Evolutionary conservation across 805 yeast species (phyloP).

Genomic region (Metschnikowia chrysomelidarum): DNA sequence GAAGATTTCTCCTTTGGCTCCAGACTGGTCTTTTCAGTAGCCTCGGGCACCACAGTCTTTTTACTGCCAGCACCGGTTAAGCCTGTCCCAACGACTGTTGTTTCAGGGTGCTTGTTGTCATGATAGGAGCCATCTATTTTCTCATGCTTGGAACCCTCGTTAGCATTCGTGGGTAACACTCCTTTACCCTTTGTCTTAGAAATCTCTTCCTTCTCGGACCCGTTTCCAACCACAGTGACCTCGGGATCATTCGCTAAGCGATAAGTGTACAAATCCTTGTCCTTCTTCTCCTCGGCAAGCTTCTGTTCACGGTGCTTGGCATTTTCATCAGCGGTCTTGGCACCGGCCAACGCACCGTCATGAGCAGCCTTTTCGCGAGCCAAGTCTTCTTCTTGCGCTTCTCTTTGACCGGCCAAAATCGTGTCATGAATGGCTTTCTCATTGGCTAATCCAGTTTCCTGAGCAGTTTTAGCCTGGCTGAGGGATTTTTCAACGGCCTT

Average conservation of each 20-base stretch:
- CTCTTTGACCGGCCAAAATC: too few species aligned
- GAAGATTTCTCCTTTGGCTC: conserved; percentile 8
- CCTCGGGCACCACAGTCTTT: conserved; percentile 19
- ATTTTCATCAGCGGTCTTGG: too few species aligned
- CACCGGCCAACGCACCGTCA: too few species aligned
- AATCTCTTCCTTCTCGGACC: conserved; percentile 37
- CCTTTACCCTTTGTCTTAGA: conserved; percentile 36
- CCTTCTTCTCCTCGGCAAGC: conserved; percentile 35
- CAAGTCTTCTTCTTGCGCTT: too few species aligned
- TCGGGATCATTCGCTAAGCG: conserved; percentile 4
- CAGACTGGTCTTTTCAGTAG: conserved; percentile 1
- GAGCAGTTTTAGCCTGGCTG: conserved; percentile 3
- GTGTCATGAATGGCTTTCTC: too few species aligned
- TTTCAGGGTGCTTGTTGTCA: too few species aligned
- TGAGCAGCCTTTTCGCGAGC: too few species aligned
- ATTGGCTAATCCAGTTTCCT: too few species aligned
- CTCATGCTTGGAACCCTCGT: too few species aligned
- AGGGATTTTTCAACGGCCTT: conserved; percentile 2
- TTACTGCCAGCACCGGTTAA: conserved; percentile 13
- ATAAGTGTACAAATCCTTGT: conserved; percentile 16
- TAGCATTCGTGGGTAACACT: too few species aligned
- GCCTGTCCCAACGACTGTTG: conserved; percentile 28
- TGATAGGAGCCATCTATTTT: too few species aligned
- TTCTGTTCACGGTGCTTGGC: too few species aligned
- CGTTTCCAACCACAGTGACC: conserved; percentile 27